Conservation (phyloP, 2,329 filamentous ascomycete genomes). For the Penicillium sclerotiorum region DNA sequence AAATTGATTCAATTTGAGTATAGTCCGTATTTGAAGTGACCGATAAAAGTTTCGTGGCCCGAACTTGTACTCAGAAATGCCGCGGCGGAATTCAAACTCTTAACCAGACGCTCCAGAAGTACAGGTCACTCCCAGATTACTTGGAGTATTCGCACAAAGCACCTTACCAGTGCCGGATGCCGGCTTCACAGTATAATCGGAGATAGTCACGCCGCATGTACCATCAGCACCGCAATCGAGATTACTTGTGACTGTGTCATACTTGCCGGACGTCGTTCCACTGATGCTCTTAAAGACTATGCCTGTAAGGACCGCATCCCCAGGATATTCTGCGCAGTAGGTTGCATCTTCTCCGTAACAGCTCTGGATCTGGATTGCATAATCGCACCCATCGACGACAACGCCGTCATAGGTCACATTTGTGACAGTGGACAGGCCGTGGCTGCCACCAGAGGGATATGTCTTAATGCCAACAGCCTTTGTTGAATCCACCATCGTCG, state of each 20-base stretch:
- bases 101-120: constrained; percentile 39
- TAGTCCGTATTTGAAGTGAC: too few relatives aligned
- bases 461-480: constrained; percentile 54
- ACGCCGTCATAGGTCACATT: constrained; percentile 49
- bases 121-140: constrained; percentile 35
- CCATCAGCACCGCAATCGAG: constrained; percentile 43
- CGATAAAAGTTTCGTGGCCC: too few relatives aligned
- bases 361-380: constrained; percentile 51
- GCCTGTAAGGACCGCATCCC: constrained; percentile 36
- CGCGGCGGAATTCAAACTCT: too few relatives aligned
- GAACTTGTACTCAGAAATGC: too few relatives aligned
- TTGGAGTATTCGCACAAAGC: constrained; percentile 39
- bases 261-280: constrained; percentile 42
- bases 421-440: constrained; percentile 42
- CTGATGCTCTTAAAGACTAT: constrained; percentile 43
- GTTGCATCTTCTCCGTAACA: constrained; percentile 43
- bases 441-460: constrained; percentile 42
- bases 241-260: constrained; percentile 40
- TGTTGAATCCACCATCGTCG: constrained; percentile 45
- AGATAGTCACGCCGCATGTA: constrained; percentile 42
- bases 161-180: constrained; percentile 36
- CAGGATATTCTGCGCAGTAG: constrained; percentile 42
- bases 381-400: constrained; percentile 43
- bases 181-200: constrained; percentile 37
- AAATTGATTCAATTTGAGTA: too few relatives aligned